These are phyloP conservation scores for Bisporella sp. DNA, from an alignment of 2,329 filamentous ascomycete species.

Conservation along the genomic window DNA sequence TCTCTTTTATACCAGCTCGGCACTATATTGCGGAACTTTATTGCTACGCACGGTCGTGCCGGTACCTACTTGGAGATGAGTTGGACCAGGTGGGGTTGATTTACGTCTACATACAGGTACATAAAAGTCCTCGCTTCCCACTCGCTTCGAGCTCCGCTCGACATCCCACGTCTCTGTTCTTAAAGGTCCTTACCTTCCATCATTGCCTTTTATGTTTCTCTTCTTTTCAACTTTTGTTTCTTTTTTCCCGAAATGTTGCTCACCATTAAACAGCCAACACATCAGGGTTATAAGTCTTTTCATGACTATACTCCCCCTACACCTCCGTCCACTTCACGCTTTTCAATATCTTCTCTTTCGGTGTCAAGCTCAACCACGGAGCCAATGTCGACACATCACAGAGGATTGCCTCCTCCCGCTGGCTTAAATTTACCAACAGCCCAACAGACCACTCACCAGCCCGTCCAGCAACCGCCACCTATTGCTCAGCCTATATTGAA, in stretches of 20 bases:
- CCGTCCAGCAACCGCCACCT: slow-evolving; percentile 17
- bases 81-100: neutral
- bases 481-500: slow-evolving; percentile 29
- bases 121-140: slow-evolving; percentile 22
- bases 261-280: slow-evolving; percentile 40
- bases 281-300: slow-evolving; percentile 38
- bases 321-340: slow-evolving; percentile 33
- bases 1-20: slow-evolving; percentile 14
- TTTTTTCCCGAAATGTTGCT: slow-evolving; percentile 39
- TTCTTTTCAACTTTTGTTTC: slow-evolving; percentile 21
- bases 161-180: slow-evolving; percentile 14
- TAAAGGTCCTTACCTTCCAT: slow-evolving; percentile 21
- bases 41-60: slow-evolving; percentile 13
- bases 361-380: slow-evolving; percentile 36
- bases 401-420: slow-evolving; percentile 58
- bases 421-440: slow-evolving; percentile 29
- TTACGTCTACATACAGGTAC: neutral
- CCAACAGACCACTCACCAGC: slow-evolving; percentile 42
- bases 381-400: slow-evolving; percentile 63
- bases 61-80: slow-evolving; percentile 21
- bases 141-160: slow-evolving; percentile 15
- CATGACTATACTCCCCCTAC: slow-evolving; percentile 40
- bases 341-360: slow-evolving; percentile 28
- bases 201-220: slow-evolving; percentile 20
- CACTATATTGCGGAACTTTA: slow-evolving; percentile 13